These are phyloP conservation scores for Termitomyces sp. DNA, from an alignment of 768 basidiomycete species.

Conservation along the genomic window DNA sequence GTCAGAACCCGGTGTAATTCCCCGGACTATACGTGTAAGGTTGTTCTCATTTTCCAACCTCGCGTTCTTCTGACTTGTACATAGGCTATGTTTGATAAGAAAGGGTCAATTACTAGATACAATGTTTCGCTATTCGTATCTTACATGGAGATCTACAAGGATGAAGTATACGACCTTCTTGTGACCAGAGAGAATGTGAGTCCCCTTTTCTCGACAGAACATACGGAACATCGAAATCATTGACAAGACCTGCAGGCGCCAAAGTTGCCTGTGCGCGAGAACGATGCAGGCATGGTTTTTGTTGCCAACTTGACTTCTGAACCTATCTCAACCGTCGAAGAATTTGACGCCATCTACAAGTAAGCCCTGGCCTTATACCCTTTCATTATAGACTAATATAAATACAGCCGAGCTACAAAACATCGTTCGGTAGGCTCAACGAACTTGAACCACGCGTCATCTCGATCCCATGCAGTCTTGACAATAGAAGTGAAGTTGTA, in stretches of 20 bases:
- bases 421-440: constrained; percentile 84
- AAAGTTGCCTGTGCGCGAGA: constrained; percentile 49
- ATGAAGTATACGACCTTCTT: constrained; percentile 85
- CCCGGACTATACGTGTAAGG: constrained; percentile 66
- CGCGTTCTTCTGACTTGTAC: background rate
- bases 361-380: constrained; percentile 14
- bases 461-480: constrained; percentile 84
- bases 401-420: constrained; percentile 56
- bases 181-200: constrained; percentile 63
- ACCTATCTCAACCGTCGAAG: constrained; percentile 32
- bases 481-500: constrained; percentile 63
- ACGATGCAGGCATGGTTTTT: constrained; percentile 47
- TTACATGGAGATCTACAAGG: constrained; percentile 91
- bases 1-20: constrained; percentile 78
- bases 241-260: constrained; percentile 27
- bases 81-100: constrained; percentile 55
- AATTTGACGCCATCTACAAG: constrained; percentile 44
- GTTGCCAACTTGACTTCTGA: constrained; percentile 45
- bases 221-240: background rate
- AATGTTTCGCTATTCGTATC: constrained; percentile 50
- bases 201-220: constrained; percentile 3
- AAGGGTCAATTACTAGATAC: constrained; percentile 29
- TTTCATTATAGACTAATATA: background rate
- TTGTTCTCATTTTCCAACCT: background rate
- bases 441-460: constrained; percentile 77